Evolutionary conservation across 192 early-diverging fungal genomes (phyloP).

Genomic region (Coemansia sp.): DNA sequence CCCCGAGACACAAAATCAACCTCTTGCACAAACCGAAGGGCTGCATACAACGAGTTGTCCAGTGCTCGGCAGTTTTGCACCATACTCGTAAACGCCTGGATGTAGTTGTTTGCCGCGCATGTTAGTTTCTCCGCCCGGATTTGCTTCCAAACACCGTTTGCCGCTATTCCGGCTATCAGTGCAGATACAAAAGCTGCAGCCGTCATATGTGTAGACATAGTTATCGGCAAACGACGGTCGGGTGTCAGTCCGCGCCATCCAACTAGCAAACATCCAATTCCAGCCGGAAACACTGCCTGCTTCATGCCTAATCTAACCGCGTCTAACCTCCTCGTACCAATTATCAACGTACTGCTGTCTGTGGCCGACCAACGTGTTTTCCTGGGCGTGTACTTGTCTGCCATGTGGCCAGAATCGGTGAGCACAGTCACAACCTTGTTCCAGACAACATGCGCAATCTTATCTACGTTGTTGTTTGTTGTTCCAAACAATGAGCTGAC

Average conservation of each 20-base stretch:
- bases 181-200: not conserved
- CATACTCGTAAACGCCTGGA: slow-evolving; percentile 4
- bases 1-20: slow-evolving; percentile 28
- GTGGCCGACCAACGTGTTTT: not conserved
- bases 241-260: not conserved
- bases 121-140: not conserved
- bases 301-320: not conserved
- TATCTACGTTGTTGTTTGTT: not conserved
- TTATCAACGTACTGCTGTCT: not conserved
- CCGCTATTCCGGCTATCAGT: not conserved
- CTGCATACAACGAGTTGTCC: slow-evolving; percentile 23
- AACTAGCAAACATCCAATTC: not conserved
- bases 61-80: slow-evolving; percentile 10
- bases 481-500: not conserved
- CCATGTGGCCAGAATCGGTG: slow-evolving; percentile 25
- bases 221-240: not conserved
- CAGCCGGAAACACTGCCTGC: not conserved
- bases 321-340: not conserved
- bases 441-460: slow-evolving; percentile 1
- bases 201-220: not conserved
- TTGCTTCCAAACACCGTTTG: not conserved
- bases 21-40: slow-evolving; percentile 31
- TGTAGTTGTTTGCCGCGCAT: not conserved
- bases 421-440: slow-evolving; percentile 4
- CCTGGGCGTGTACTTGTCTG: slow-evolving; percentile 34